Evolutionary conservation across 1,284 basidiomycete genomes (phyloP).

Genomic region (Kwoniella shivajii): DNA sequence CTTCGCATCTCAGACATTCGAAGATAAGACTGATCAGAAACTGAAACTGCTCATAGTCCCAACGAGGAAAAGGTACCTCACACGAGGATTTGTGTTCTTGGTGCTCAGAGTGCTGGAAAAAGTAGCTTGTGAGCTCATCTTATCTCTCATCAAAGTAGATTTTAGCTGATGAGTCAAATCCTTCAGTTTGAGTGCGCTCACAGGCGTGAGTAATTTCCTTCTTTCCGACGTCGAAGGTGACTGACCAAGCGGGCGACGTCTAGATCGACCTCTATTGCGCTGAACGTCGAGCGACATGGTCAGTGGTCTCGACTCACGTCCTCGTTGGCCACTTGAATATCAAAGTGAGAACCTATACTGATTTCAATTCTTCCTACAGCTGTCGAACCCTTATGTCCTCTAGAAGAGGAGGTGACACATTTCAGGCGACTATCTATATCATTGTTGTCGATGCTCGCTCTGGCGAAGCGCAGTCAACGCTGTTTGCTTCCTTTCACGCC

Average conservation of each 20-base stretch:
- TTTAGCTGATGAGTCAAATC: background rate
- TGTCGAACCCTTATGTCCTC: constrained; percentile 31
- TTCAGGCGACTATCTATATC: constrained; percentile 23
- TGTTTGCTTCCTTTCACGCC: constrained; percentile 5
- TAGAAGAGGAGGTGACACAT: constrained; percentile 2
- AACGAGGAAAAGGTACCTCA: constrained; percentile 11
- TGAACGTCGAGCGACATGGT: constrained; percentile 24
- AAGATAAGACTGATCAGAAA: no score
- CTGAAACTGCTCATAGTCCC: constrained; percentile 4
- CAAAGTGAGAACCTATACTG: no score
- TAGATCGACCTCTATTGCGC: constrained; percentile 23
- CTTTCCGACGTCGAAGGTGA: background rate
- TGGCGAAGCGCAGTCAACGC: background rate
- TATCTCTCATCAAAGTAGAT: background rate
- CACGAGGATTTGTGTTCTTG: constrained; percentile 24
- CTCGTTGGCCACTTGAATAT: no score
- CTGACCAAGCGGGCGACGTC: background rate
- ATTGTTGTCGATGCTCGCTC: background rate
- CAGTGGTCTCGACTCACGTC: no score
- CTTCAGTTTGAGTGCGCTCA: constrained; percentile 10
- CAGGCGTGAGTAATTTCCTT: constrained; percentile 9
- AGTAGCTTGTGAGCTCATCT: constrained; percentile 27
- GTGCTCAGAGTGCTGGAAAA: constrained; percentile 35
- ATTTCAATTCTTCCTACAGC: constrained; percentile 14
- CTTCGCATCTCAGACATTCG: no score